phyloP scores from a whole-genome alignment of 139 green algal genomes.

The Tetradesmus lagerheimii region DNA sequence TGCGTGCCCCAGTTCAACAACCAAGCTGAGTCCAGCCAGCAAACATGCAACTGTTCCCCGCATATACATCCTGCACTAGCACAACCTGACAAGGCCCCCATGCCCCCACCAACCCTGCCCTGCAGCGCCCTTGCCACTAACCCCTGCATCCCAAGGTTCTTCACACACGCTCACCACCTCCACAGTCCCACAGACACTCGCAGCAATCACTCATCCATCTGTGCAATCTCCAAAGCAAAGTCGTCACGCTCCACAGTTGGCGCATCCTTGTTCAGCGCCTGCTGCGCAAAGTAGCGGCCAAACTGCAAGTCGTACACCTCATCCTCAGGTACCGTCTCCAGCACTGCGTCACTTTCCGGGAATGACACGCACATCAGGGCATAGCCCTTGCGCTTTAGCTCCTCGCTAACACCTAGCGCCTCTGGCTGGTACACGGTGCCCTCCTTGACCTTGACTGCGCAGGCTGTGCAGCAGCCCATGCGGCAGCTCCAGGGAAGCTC shows the following conservation, averaged over 20 bases:
- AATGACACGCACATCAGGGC: conserved; percentile 96
- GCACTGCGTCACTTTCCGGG: conserved; percentile 72
- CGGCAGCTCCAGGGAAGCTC: conserved; percentile 96
- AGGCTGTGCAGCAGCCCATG: conserved; percentile 98
- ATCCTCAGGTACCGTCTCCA: conserved; percentile 94
- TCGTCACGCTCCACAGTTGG: conserved; percentile 87
- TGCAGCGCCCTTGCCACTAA: not conserved
- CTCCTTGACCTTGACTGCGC: conserved; percentile 88
- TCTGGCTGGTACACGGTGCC: conserved; percentile 81
- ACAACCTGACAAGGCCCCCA: not conserved
- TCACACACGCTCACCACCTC: not conserved
- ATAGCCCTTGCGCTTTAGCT: conserved; percentile 87
- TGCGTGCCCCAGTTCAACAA: no score
- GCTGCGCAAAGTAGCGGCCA: conserved; percentile 78
- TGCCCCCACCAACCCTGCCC: not conserved
- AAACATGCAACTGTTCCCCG: no score
- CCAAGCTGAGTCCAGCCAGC: no score
- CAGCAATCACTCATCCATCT: conserved; percentile 18
- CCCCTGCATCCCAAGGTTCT: not conserved
- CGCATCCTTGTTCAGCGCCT: conserved; percentile 80
- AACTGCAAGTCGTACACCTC: conserved; percentile 99
- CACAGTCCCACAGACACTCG: not conserved
- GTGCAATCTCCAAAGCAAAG: conserved; percentile 89
- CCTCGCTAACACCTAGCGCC: conserved; percentile 79
- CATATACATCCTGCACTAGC: no score